These are phyloP conservation scores for Euphorbia pulcherrima DNA, from an alignment of 345 rosid species.

Conservation along the genomic window DNA sequence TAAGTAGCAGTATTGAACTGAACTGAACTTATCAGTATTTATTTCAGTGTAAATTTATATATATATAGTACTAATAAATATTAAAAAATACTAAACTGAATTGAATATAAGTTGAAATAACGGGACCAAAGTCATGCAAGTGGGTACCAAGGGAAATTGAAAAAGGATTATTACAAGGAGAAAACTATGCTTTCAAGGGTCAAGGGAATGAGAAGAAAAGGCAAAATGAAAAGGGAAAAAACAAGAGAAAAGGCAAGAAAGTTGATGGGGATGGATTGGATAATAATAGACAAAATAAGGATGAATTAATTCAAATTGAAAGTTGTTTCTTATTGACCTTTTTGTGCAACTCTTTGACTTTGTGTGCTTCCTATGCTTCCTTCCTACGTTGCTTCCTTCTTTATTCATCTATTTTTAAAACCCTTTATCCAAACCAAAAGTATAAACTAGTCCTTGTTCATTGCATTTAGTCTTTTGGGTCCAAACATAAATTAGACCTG, in stretches of 20 bases:
- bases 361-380: not conserved
- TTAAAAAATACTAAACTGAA: too few species aligned
- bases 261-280: not conserved
- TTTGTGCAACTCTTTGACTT: slow-evolving; percentile 5
- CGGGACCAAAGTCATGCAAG: not conserved
- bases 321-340: slow-evolving; percentile 13
- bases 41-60: too few species aligned
- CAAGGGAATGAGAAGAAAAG: not conserved
- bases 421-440: too few species aligned
- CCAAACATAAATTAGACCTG: too few species aligned
- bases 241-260: not conserved
- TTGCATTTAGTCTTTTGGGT: too few species aligned
- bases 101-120: too few species aligned
- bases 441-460: not conserved
- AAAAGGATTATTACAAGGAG: not conserved
- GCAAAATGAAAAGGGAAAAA: not conserved
- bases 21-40: too few species aligned
- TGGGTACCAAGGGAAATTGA: not conserved
- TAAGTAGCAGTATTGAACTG: too few species aligned
- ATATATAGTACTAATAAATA: too few species aligned
- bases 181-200: not conserved
- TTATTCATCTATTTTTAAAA: not conserved
- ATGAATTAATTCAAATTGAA: not conserved
- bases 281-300: not conserved
- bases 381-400: slow-evolving; percentile 5